Base-by-base conservation (phyloP, 306 rosid species). In the Echinosophora koreensis region DNA sequence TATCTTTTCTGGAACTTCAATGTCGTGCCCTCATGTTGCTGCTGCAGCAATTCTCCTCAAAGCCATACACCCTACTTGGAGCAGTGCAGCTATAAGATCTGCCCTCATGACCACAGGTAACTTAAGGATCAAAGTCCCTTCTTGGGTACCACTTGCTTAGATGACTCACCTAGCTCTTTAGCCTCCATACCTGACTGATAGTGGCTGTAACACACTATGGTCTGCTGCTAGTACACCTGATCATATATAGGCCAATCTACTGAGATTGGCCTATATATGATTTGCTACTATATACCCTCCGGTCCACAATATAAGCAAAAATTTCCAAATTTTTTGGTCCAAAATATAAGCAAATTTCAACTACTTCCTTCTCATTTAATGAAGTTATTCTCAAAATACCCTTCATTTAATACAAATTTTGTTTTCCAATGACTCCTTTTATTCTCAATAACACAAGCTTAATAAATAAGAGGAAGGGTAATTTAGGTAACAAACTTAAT, bases 21-120 rank as follows among this genome's bases (percentile, higher is more conserved):
- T 95, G 99, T 86, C 99, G 34, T 90, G 97, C 73, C 97, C 99
- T 84, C 99, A 95, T 65, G 86, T 95, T 59, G 57, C 96, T 46
- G 99, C 91, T 16, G 86, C 91, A 1, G 90, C 91, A 0, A 87
- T 88, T 51, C 97, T 95, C 78, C 88, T 95, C 71, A 89, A 89
- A 75, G 93, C 97, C 66, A 86, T 87, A 13, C 90, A 92, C 81
- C 99, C 99, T 1, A 74, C 87, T 50, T 95, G 99, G 99, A 88
- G 86, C 78, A 66, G 83, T 63, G 97, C 99, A 39, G 97, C 97
- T 62, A 88, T 95, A 67, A 91, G 88, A 84, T 95, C 97, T 70
- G 96, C 97, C 52, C 85, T 92, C 61, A 92, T 95, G 83, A 92
- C 99, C 84, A 87, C 98, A 80, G 97, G 98, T 93, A 74, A 66